phyloP scores from a whole-genome alignment of 768 basidiomycete species.

The Naganishia randhawae region DNA sequence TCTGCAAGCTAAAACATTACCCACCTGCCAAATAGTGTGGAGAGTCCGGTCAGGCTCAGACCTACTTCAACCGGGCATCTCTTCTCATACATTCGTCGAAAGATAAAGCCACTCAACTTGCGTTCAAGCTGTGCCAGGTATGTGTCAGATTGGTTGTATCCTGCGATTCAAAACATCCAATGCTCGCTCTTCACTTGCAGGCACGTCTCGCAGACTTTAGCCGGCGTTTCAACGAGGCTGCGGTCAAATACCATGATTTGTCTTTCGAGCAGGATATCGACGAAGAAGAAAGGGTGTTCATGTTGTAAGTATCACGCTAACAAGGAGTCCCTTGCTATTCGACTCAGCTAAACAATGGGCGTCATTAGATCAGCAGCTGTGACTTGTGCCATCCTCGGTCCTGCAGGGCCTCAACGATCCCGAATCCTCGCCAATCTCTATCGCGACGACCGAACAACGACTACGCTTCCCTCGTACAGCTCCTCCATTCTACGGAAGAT shows the following conservation, averaged over 20 bases:
- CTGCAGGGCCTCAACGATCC: slow-evolving; percentile 93
- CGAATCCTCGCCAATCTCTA: slow-evolving; percentile 87
- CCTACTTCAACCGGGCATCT: slow-evolving; percentile 93
- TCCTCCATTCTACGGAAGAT: slow-evolving; percentile 86
- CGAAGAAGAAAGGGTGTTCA: slow-evolving; percentile 83
- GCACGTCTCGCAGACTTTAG: slow-evolving; percentile 90
- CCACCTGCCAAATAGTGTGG: slow-evolving; percentile 58
- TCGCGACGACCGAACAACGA: slow-evolving; percentile 77
- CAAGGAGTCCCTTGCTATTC: background rate
- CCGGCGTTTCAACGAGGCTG: slow-evolving; percentile 90
- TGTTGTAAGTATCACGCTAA: slow-evolving; percentile 66
- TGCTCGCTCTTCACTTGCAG: slow-evolving; percentile 57
- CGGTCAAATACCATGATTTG: slow-evolving; percentile 87
- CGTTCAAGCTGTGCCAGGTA: slow-evolving; percentile 47
- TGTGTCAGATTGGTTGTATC: slow-evolving; percentile 15
- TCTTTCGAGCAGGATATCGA: slow-evolving; percentile 87
- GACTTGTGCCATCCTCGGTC: slow-evolving; percentile 92
- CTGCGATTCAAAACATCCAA: slow-evolving; percentile 13
- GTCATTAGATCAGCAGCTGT: slow-evolving; percentile 73
- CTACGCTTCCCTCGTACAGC: slow-evolving; percentile 52
- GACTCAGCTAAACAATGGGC: background rate
- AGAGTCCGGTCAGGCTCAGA: slow-evolving; percentile 95
- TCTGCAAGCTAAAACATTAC: background rate
- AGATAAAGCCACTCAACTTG: slow-evolving; percentile 64
- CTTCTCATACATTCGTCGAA: slow-evolving; percentile 74